Evolutionary conservation across 2,329 filamentous ascomycete genomes (phyloP).

Genomic region (Ambrosiella xylebori): DNA sequence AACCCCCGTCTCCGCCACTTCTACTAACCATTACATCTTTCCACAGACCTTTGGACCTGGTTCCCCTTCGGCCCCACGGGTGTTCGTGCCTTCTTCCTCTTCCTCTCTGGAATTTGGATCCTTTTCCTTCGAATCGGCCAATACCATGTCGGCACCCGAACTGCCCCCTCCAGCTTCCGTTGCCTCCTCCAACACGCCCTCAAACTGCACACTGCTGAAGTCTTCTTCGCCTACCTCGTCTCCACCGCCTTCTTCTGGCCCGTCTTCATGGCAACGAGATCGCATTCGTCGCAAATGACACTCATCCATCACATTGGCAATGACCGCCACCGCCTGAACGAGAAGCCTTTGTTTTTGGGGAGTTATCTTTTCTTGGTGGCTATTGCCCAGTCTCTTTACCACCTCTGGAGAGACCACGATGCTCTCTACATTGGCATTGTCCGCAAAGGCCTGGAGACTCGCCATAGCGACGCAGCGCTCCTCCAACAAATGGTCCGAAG

Average conservation of each 20-base stretch:
- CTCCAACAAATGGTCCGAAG: constrained; percentile 6
- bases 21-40: constrained; percentile 1
- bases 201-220: constrained; percentile 46
- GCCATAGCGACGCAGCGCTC: constrained; percentile 9
- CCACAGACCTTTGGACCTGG: constrained; percentile 67
- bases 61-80: constrained; percentile 65
- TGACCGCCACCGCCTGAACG: constrained; percentile 65
- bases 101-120: constrained; percentile 56
- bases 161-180: constrained; percentile 49
- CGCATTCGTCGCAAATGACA: constrained; percentile 42
- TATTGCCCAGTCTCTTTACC: constrained; percentile 47
- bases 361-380: constrained; percentile 53
- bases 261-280: constrained; percentile 58
- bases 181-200: constrained; percentile 43
- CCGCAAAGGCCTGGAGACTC: constrained; percentile 14
- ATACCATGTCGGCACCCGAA: constrained; percentile 58
- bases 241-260: constrained; percentile 69
- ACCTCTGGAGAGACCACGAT: constrained; percentile 61
- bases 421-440: constrained; percentile 30
- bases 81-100: constrained; percentile 57
- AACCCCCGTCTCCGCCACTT: not conserved
- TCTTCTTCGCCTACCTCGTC: constrained; percentile 56
- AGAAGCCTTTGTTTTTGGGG: constrained; percentile 67
- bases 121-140: constrained; percentile 76
- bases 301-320: constrained; percentile 56